Evolutionary conservation across 306 rosid genomes (phyloP).

Genomic region (Boehmeria nivea): DNA sequence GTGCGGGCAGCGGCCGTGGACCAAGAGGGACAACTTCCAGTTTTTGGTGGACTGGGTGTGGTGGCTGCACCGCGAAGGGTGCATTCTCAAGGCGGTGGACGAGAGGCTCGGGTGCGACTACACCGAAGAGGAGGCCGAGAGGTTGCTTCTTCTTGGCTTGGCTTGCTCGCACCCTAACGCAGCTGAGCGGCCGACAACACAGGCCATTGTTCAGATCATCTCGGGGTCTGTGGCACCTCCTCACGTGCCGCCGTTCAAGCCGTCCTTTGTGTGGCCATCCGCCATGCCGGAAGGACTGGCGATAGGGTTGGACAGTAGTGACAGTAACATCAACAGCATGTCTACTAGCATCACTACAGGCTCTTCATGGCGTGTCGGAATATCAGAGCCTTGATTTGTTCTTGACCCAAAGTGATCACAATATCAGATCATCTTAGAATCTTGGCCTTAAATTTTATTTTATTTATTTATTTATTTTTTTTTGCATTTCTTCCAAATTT

Average conservation of each 20-base stretch:
- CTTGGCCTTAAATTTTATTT: not conserved
- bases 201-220: slow-evolving; percentile 49
- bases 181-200: slow-evolving; percentile 54
- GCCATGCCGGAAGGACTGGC: slow-evolving; percentile 21
- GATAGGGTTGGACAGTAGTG: slow-evolving; percentile 4
- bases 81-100: slow-evolving; percentile 49
- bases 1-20: slow-evolving; percentile 70
- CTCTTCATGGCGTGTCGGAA: slow-evolving; percentile 6
- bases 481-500: no score
- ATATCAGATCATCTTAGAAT: no score
- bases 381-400: not conserved
- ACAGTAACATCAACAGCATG: slow-evolving; percentile 1
- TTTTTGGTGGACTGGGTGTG: slow-evolving; percentile 74
- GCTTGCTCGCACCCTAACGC: slow-evolving; percentile 72
- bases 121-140: slow-evolving; percentile 50
- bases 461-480: no score
- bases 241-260: slow-evolving; percentile 52
- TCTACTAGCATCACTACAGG: slow-evolving; percentile 8
- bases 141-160: slow-evolving; percentile 52
- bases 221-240: slow-evolving; percentile 56
- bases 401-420: no score
- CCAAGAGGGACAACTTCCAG: slow-evolving; percentile 39
- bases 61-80: slow-evolving; percentile 51
- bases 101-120: slow-evolving; percentile 37
- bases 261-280: slow-evolving; percentile 71